Evolutionary conservation across 768 basidiomycete species (phyloP).

Genomic region (Cubamyces lactineus): DNA sequence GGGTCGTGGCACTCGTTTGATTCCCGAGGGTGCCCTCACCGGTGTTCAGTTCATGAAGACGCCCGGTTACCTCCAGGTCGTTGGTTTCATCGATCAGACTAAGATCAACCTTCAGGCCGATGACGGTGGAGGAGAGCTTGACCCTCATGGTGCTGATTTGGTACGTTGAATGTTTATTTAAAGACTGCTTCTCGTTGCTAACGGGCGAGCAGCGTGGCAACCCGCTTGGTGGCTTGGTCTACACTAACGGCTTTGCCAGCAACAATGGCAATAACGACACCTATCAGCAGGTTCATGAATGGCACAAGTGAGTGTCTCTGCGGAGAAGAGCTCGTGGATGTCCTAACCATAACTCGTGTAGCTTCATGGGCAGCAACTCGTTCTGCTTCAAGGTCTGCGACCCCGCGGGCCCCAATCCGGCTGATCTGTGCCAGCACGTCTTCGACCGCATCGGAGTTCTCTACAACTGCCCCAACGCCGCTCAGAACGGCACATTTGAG

Average conservation of each 20-base stretch:
- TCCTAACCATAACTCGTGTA: too few species aligned
- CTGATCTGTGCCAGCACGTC: slow-evolving; percentile 68
- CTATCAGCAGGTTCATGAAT: slow-evolving; percentile 62
- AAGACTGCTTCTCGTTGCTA: not conserved
- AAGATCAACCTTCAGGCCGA: slow-evolving; percentile 50
- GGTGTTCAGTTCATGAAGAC: slow-evolving; percentile 70
- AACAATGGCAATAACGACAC: slow-evolving; percentile 44
- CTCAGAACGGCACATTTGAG: slow-evolving; percentile 61
- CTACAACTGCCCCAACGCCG: slow-evolving; percentile 73
- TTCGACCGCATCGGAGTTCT: slow-evolving; percentile 74
- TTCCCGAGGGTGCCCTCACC: slow-evolving; percentile 63
- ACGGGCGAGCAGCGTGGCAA: slow-evolving; percentile 63
- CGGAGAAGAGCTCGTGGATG: too few species aligned
- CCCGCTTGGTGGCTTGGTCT: slow-evolving; percentile 73
- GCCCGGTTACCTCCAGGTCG: slow-evolving; percentile 59
- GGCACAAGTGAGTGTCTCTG: too few species aligned
- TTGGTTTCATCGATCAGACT: slow-evolving; percentile 67
- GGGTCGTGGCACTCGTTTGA: slow-evolving; percentile 70
- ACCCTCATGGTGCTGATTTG: slow-evolving; percentile 73
- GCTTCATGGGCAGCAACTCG: slow-evolving; percentile 67
- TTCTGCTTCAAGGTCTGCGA: slow-evolving; percentile 82
- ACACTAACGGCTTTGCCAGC: slow-evolving; percentile 57
- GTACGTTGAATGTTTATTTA: slow-evolving; percentile 35
- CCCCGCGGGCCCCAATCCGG: slow-evolving; percentile 51
- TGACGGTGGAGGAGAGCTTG: slow-evolving; percentile 79